Evolutionary conservation across 2,329 filamentous ascomycete genomes (phyloP), one percentile per base, ranked within the genome.

Genomic region (Thelonectria blattea): DNA sequence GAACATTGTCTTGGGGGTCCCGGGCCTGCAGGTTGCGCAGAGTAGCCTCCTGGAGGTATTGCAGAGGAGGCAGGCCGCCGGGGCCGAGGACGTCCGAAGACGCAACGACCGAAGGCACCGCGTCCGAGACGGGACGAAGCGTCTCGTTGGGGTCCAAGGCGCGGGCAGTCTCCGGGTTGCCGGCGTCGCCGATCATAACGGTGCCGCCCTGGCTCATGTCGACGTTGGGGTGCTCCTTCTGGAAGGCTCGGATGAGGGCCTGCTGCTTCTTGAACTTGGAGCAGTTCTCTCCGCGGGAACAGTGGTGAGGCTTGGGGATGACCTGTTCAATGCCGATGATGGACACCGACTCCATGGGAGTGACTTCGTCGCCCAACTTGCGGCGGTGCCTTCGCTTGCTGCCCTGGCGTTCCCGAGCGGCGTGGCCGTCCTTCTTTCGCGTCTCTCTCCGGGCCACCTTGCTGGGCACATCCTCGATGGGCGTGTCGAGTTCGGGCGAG

Each of bases 311-410:
- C 77, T 92, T 93, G 5, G 93, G 93, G 56, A 96, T 84, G 55
- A 95, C 80, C 75, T 96, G 92, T 77, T 97, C 93, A 64, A 96
- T 96, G 27, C 91, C 93, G 34, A 97, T 92, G 68, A 96, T 96
- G 1, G 92, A 96, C 4, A 95, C 89, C 1, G 92, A 94, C 74
- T 96, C 91, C 60, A 88, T 85, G 2, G 92, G 92, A 1, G 89
- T 89, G 72, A 95, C 89, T 48, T 93, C 90, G 64, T 88, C 85
- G 53, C 79, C 74, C 12, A 79, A 75, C 58, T 76, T 78, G 65
- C 75, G 76, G 59, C 74, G 76, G 42, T 74, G 72, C 47, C 75
- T 75, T 45, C 75, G 73, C 64, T 72, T 78, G 73, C 76, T 78
- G 60, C 78, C 77, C 68, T 76, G 80, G 9, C 75, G 74, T 22